A percentile compares a stretch with the other conserved stretches of the same genome.
Conservation (phyloP, 169 alveolate species). For the Cryptosporidium tyzzeri region DNA sequence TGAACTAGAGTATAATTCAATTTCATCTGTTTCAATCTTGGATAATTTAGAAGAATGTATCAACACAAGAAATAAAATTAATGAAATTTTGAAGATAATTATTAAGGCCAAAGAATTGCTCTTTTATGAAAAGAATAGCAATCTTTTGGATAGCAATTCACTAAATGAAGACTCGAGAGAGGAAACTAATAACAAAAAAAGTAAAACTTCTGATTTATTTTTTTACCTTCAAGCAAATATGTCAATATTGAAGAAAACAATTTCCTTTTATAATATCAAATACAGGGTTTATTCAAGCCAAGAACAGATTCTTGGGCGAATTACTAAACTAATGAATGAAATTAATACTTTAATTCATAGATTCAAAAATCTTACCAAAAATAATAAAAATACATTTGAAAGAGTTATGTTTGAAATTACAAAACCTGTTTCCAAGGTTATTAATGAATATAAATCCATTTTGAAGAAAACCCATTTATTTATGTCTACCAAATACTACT, state of each 20-base stretch:
- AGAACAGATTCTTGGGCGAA: conserved; percentile 32
- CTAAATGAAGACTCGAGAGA: not conserved
- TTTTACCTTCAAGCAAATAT: conserved; percentile 53
- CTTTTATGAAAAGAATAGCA: not conserved
- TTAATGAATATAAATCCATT: conserved; percentile 37
- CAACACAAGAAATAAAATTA: conserved; percentile 15
- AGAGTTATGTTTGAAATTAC: conserved; percentile 16
- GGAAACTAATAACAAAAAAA: not conserved
- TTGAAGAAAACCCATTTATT: conserved; percentile 14
- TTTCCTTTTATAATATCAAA: conserved; percentile 30
- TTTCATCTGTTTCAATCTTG: conserved; percentile 35
- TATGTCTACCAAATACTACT: conserved; percentile 5
- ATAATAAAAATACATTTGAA: conserved; percentile 11
- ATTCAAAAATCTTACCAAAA: conserved; percentile 9
- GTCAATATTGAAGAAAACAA: conserved; percentile 38
- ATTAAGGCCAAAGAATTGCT: conserved; percentile 37
- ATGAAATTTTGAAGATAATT: conserved; percentile 50
- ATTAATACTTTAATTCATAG: not conserved
- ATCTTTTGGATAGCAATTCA: not conserved
- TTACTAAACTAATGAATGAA: conserved; percentile 13
- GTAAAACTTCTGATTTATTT: conserved; percentile 9
- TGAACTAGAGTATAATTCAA: conserved; percentile 43
- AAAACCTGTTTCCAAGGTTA: conserved; percentile 15
- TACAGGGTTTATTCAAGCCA: conserved; percentile 29
- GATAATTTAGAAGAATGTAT: conserved; percentile 43